Evolutionary conservation across 257 asterid genomes (phyloP), one percentile per base, ranked within the genome.

Genomic region (Solanum boliviense): DNA sequence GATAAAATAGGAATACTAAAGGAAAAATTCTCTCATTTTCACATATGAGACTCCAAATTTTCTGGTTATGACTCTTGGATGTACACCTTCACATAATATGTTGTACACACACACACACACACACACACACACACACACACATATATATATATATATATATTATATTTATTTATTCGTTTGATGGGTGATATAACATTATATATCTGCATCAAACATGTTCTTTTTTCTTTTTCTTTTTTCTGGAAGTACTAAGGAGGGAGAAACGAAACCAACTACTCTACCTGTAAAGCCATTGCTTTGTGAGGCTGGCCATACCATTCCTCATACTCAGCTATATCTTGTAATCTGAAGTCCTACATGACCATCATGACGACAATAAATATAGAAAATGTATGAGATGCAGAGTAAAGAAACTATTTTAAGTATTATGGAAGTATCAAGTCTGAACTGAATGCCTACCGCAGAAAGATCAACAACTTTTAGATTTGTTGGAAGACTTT

Each of bases 301-400:
- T 97, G 99, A 88, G 98, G 96, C 90, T 95, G 98, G 88, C 98
- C 98, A 38, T 97, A 97, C 99, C 99, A 97, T 87, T 97, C 98
- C 89, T 93, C 93, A 12, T 97, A 96, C 90, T 96, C 99, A 86
- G 89, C 92, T 36, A 92, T 88, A 93, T 95, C 95, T 90, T 87
- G 91, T 85, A 97, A 93, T 89, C 99, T 93, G 89, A 97, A 97
- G 91, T 97, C 99, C 99, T 97, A 88, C 91, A 92, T 35, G 88
- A 88, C 88, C 89, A 89, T 88, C 75, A 81, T 52, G 32, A 29
- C 21, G 20, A 48, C 18, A 82, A 12, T 16, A 44, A 46, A 38
- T 82, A 48, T 18, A 48, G 18, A 82, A 29, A 31, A 9, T 0
- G 27, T 31, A 48, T 31, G 85, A 81, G 39, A 81, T n/a, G 88